Percentiles rank a stretch among this genome's conserved stretches.
Evolutionary conservation across 2,329 filamentous ascomycete genomes (phyloP).

Genomic region (Cladorrhinum sp.): DNA sequence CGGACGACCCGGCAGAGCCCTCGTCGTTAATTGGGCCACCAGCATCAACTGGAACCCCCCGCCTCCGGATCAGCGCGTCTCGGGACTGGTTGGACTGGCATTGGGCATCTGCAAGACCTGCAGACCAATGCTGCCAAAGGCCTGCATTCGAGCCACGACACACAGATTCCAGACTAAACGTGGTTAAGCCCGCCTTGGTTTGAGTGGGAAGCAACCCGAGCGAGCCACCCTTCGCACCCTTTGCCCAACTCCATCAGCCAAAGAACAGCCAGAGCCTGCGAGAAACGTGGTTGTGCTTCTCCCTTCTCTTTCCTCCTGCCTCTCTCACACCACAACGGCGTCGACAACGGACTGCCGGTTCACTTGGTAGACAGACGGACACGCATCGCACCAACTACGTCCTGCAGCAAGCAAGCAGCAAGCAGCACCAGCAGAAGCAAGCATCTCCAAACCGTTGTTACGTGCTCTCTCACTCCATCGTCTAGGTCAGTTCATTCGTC

Average conservation of each 20-base stretch:
- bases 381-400: neutral
- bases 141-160: slow-evolving; percentile 44
- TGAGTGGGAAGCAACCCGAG: slow-evolving; percentile 23
- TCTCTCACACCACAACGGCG: slow-evolving; percentile 3
- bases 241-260: slow-evolving; percentile 27
- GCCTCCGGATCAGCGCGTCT: slow-evolving; percentile 22
- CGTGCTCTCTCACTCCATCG: slow-evolving; percentile 4
- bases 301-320: slow-evolving; percentile 7
- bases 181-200: slow-evolving; percentile 32
- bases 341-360: slow-evolving; percentile 2
- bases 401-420: slow-evolving; percentile 16
- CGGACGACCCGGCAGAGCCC: neutral
- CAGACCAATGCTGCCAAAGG: slow-evolving; percentile 31
- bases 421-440: slow-evolving; percentile 17
- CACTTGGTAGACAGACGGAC: slow-evolving; percentile 13
- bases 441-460: neutral
- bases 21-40: slow-evolving; percentile 26
- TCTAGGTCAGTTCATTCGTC: slow-evolving; percentile 24
- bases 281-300: slow-evolving; percentile 7
- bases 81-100: slow-evolving; percentile 27
- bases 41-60: neutral
- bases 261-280: slow-evolving; percentile 22
- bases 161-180: slow-evolving; percentile 34
- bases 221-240: slow-evolving; percentile 20
- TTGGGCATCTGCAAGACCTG: slow-evolving; percentile 35